These are phyloP conservation scores for Termitomyces sp. DNA, from an alignment of 768 basidiomycete genomes.

Conservation along the genomic window DNA sequence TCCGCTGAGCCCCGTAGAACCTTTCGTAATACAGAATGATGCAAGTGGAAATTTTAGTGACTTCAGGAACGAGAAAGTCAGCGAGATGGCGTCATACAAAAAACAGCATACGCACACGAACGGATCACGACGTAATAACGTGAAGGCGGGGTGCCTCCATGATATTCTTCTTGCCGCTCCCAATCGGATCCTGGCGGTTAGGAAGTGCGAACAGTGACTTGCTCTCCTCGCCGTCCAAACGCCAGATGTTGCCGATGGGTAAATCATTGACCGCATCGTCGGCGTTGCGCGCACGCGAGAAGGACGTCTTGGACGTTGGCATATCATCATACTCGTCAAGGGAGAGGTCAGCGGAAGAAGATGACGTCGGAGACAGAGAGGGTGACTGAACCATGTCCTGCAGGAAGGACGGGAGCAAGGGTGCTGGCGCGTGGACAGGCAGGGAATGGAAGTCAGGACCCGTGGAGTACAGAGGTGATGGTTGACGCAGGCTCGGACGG, in stretches of 20 bases:
- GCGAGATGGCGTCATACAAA: background rate
- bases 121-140: slow-evolving; percentile 16
- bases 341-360: slow-evolving; percentile 64
- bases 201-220: slow-evolving; percentile 50
- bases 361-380: slow-evolving; percentile 59
- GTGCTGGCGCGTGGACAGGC: slow-evolving; percentile 37
- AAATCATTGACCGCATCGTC: slow-evolving; percentile 27
- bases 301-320: slow-evolving; percentile 21
- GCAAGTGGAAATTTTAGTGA: background rate
- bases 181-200: slow-evolving; percentile 33
- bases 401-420: slow-evolving; percentile 73
- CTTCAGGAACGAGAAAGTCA: slow-evolving; percentile 1
- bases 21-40: slow-evolving; percentile 11
- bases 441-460: slow-evolving; percentile 28
- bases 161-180: slow-evolving; percentile 34
- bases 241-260: slow-evolving; percentile 62
- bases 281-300: slow-evolving; percentile 24
- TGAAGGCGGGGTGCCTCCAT: slow-evolving; percentile 30
- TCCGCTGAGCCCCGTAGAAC: slow-evolving; percentile 1
- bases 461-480: slow-evolving; percentile 35
- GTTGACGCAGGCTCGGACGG: slow-evolving; percentile 31
- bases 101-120: slow-evolving; percentile 9
- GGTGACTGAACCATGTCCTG: slow-evolving; percentile 72
- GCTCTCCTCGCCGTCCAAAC: slow-evolving; percentile 68
- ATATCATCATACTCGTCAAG: slow-evolving; percentile 54